Percentiles rank a stretch among this genome's conserved stretches.
phyloP scores from a whole-genome alignment of 2,329 filamentous ascomycete genomes.

The Myotisia sp. region DNA sequence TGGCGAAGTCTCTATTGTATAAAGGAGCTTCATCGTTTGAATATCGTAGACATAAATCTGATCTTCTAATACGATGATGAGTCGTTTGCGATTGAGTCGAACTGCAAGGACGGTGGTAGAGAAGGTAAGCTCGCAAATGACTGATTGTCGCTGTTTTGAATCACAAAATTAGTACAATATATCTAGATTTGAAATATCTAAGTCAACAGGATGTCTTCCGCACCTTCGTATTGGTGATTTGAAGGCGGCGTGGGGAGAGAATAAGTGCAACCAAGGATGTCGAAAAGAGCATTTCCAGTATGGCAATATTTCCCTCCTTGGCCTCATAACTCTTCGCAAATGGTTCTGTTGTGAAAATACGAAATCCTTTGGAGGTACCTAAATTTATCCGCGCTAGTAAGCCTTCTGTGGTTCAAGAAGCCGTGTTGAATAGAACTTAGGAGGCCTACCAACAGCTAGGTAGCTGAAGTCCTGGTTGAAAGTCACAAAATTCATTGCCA shows the following conservation, averaged over 20 bases:
- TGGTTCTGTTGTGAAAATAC: conserved; percentile 91
- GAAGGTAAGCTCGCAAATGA: conserved; percentile 97
- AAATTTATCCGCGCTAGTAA: conserved; percentile 14
- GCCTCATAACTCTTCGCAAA: conserved; percentile 92
- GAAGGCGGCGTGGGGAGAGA: conserved; percentile 75
- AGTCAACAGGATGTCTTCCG: conserved; percentile 15
- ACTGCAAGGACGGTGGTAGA: conserved; percentile 92
- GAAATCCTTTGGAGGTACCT: conserved; percentile 89
- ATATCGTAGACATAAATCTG: conserved; percentile 98
- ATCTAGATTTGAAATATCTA: background rate
- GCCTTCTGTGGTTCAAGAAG: background rate
- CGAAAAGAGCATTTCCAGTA: conserved; percentile 97
- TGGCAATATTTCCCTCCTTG: conserved; percentile 85
- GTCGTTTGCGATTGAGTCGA: conserved; percentile 80
- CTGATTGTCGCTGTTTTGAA: conserved; percentile 54
- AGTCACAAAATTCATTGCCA: conserved; percentile 92
- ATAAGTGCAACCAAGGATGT: conserved; percentile 91
- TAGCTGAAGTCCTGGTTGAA: conserved; percentile 99
- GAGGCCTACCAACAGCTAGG: conserved; percentile 68
- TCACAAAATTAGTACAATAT: no score
- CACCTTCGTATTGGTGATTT: conserved; percentile 96
- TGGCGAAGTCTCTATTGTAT: conserved; percentile 84
- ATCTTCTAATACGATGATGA: conserved; percentile 87
- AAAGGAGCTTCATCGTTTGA: conserved; percentile 89
- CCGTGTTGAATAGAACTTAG: conserved; percentile 1